phyloP scores from a whole-genome alignment of 257 asterid species.

The Euphrasia confusa region DNA sequence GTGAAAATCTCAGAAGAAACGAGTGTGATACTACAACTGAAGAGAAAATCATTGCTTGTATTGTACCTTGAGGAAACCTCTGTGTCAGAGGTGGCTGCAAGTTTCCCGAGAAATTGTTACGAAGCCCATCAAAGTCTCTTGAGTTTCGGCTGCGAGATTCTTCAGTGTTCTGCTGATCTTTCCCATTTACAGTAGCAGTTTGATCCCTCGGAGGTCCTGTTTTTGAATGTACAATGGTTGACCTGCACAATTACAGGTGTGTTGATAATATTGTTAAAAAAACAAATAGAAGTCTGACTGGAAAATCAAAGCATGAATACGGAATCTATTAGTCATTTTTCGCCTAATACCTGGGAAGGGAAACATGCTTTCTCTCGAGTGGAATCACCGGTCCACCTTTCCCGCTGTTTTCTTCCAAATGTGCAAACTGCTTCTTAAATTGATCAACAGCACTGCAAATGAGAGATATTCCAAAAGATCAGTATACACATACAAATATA shows the following conservation, averaged over 20 bases:
- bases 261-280: neutral
- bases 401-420: constrained; percentile 70
- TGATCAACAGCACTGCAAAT: constrained; percentile 78
- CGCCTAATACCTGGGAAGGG: constrained; percentile 96
- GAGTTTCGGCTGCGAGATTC: neutral
- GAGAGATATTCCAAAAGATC: neutral
- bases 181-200: neutral
- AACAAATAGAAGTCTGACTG: neutral
- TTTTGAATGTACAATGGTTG: neutral
- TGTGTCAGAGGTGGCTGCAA: neutral
- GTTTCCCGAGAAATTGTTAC: neutral
- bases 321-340: no score
- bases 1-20: neutral
- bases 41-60: neutral
- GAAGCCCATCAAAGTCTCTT: neutral
- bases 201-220: neutral
- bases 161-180: neutral
- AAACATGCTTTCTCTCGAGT: constrained; percentile 67
- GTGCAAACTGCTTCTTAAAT: constrained; percentile 74
- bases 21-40: neutral
- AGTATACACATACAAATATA: neutral
- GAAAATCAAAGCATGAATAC: no score
- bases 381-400: constrained; percentile 51
- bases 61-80: neutral
- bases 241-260: neutral